Evolutionary conservation across 441 rosid species (phyloP), one percentile per base, ranked within the genome.

Genomic region (Syzygium syzygioides): DNA sequence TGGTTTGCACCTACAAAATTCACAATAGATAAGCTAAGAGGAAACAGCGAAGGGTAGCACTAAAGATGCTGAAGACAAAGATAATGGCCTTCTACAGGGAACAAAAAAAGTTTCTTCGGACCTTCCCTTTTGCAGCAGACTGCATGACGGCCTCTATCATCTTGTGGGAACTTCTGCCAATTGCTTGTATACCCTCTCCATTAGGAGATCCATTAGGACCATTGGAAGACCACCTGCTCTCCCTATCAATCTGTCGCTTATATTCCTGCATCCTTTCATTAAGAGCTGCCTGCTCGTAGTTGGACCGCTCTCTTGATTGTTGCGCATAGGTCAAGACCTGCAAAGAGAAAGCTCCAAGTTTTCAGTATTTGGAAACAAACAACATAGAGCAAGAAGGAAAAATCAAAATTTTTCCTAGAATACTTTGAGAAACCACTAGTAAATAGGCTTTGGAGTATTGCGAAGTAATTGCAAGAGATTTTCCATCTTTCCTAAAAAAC

Each of bases 71-170:
- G 32, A 48, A 86, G 41, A 88, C 84, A 66, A 41, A 76, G 52
- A 76, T 76, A 76, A 76, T 41, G 83, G 83, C 83, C 83, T 12
- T 45, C 85, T 89, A 60, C 56, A 85, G 26, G 80, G 66, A 59
- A 54, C 14, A 25, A 80, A 55, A 37, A 48, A 37, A 48, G 37
- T 88, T 66, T 85, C 90, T 85, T 60, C 41, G 48, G 90, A 97
- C 99, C 99, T 98, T 97, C 91, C 99, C 99, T 95, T 93, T 97
- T 55, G 97, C 95, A 64, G 99, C 99, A 91, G 99, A 97, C 93
- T 98, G 99, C 99, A 98, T 98, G 79, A 96, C 98, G 25, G 98
- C 99, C 90, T 97, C 99, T 86, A 98, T 98, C 99, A 98, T 97
- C 92, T 98, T 98, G 94, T 98, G 98, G 23, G 99, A 98, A 93